Conservation (phyloP, 2,329 filamentous ascomycete genomes). For the Pseudogymnoascus verrucosus region DNA sequence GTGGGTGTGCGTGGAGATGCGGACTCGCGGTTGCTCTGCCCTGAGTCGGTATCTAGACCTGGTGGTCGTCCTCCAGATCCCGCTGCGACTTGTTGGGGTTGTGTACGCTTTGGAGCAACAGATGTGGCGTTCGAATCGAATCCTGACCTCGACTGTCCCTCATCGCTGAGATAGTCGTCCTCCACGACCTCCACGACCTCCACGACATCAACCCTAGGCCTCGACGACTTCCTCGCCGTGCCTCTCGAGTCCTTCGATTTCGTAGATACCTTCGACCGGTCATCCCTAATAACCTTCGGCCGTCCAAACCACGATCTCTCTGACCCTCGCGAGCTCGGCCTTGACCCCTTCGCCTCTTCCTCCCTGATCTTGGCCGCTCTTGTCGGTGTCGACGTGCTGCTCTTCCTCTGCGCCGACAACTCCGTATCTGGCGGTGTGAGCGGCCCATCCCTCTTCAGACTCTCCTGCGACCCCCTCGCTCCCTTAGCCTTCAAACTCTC, state of each 20-base stretch:
- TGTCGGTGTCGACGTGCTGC: slow-evolving; percentile 21
- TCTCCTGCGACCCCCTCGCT: slow-evolving; percentile 22
- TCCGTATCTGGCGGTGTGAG: slow-evolving; percentile 59
- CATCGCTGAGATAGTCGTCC: slow-evolving; percentile 9
- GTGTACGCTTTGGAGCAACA: slow-evolving; percentile 30
- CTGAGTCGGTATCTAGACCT: slow-evolving; percentile 19
- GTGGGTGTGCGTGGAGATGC: slow-evolving; percentile 54
- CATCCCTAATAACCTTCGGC: slow-evolving; percentile 30
- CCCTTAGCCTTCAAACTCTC: slow-evolving; percentile 34
- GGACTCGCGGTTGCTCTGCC: slow-evolving; percentile 38
- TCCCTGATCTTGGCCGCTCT: slow-evolving; percentile 32
- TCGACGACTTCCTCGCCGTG: slow-evolving; percentile 41
- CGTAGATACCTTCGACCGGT: slow-evolving; percentile 43
- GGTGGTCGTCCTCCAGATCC: slow-evolving; percentile 16
- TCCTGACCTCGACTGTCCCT: slow-evolving; percentile 24
- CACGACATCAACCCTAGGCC: slow-evolving; percentile 14
- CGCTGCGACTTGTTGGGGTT: slow-evolving; percentile 33
- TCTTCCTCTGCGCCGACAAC: slow-evolving; percentile 37
- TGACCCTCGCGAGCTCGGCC: slow-evolving; percentile 39
- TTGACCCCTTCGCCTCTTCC: slow-evolving; percentile 29
- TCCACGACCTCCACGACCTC: slow-evolving; percentile 13
- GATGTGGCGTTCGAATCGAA: slow-evolving; percentile 33
- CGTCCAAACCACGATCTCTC: slow-evolving; percentile 32
- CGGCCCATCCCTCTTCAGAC: slow-evolving; percentile 41
- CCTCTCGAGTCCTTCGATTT: slow-evolving; percentile 49